phyloP scores from a whole-genome alignment of 2,329 filamentous ascomycete genomes.

The Colletotrichum agaves region DNA sequence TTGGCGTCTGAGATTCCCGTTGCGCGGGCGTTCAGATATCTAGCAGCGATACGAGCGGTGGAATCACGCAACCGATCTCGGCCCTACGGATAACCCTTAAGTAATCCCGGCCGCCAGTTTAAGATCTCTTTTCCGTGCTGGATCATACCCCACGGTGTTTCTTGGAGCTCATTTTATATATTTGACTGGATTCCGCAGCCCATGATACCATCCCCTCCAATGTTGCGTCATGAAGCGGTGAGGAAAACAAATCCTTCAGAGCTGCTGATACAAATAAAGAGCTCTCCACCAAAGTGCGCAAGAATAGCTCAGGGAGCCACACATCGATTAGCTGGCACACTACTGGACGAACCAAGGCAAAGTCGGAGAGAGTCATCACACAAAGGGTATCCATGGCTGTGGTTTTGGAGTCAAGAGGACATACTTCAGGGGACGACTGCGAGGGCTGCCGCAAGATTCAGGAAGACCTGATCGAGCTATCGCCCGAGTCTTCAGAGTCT shows the following conservation, averaged over 20 bases:
- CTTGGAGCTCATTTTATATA: background rate
- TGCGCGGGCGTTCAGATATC: slow-evolving; percentile 1
- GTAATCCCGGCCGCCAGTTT: background rate
- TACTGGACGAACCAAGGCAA: background rate
- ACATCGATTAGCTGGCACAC: background rate
- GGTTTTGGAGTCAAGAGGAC: slow-evolving; percentile 16
- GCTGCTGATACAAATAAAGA: slow-evolving; percentile 28
- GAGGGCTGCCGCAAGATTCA: slow-evolving; percentile 36
- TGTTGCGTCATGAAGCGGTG: slow-evolving; percentile 39
- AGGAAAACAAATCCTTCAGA: slow-evolving; percentile 25
- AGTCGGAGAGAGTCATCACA: background rate
- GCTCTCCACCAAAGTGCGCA: slow-evolving; percentile 7
- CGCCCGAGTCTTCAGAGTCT: slow-evolving; percentile 16
- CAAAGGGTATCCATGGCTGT: background rate
- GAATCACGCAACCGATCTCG: slow-evolving; percentile 33
- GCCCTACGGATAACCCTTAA: slow-evolving; percentile 13
- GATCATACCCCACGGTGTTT: slow-evolving; percentile 11
- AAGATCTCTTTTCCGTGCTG: slow-evolving; percentile 22
- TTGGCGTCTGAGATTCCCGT: slow-evolving; percentile 5
- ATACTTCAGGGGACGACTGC: slow-evolving; percentile 24
- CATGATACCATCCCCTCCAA: slow-evolving; percentile 37
- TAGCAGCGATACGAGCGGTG: background rate
- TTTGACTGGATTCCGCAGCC: background rate
- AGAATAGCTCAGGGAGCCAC: slow-evolving; percentile 11
- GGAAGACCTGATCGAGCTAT: slow-evolving; percentile 26